Conservation (phyloP, 2,329 filamentous ascomycete genomes). For the Davidsoniella virescens region DNA sequence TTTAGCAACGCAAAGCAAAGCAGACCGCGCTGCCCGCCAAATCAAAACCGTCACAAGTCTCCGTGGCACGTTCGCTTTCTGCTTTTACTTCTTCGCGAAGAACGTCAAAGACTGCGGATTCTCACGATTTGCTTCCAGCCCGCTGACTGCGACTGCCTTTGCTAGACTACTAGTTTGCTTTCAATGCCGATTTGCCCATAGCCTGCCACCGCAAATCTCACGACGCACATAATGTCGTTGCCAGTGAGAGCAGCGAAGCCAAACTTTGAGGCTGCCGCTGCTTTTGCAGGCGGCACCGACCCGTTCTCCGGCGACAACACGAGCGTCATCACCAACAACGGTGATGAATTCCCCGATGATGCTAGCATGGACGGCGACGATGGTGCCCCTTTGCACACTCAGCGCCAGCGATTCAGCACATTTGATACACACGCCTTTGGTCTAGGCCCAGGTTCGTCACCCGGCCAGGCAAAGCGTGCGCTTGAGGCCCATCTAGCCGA, state of each 20-base stretch:
- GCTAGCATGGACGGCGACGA: slow-evolving; percentile 8
- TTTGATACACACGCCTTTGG: slow-evolving; percentile 72
- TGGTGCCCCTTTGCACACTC: slow-evolving; percentile 9
- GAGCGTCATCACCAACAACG: background rate
- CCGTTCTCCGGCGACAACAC: slow-evolving; percentile 3
- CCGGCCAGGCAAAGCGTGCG: slow-evolving; percentile 72
- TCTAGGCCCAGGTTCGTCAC: slow-evolving; percentile 59
- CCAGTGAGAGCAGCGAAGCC: slow-evolving; percentile 8
- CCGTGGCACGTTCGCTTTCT: too few relatives aligned
- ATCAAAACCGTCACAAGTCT: too few relatives aligned
- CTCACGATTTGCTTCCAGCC: too few relatives aligned
- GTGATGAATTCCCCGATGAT: slow-evolving; percentile 7
- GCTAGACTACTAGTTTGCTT: too few relatives aligned
- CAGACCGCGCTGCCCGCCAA: too few relatives aligned
- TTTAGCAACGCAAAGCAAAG: too few relatives aligned
- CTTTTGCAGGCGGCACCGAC: slow-evolving; percentile 11
- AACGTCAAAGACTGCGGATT: too few relatives aligned
- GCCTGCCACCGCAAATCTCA: too few relatives aligned
- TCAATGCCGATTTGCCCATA: too few relatives aligned
- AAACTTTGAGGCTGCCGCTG: slow-evolving; percentile 9
- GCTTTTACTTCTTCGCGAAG: too few relatives aligned
- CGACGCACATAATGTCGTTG: slow-evolving; percentile 4
- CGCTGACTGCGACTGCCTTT: too few relatives aligned
- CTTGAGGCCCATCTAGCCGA: slow-evolving; percentile 84
- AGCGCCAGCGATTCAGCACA: slow-evolving; percentile 57